Percentiles rank a stretch among this genome's conserved stretches.
These are phyloP conservation scores for Saccharum hybrid DNA, from an alignment of 202 grass and related monocot species.

Conservation along the genomic window DNA sequence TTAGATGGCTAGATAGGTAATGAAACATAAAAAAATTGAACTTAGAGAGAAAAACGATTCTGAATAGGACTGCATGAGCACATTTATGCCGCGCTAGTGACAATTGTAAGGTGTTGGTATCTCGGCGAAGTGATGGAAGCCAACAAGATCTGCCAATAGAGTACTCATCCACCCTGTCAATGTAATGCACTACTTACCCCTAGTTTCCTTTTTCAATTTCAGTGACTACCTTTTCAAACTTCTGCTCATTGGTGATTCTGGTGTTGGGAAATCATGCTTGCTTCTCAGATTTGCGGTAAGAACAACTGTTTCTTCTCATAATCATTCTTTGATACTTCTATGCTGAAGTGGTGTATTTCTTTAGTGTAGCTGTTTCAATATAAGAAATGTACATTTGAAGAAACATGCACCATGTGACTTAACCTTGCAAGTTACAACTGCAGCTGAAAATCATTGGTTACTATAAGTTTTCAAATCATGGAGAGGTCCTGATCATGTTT, in stretches of 20 bases:
- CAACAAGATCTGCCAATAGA: background rate
- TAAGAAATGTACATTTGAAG: background rate
- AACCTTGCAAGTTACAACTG: background rate
- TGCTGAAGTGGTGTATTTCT: background rate
- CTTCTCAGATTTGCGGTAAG: constrained; percentile 71
- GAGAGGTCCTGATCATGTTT: background rate
- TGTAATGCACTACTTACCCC: constrained; percentile 9
- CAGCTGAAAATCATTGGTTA: background rate
- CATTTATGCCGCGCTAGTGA: background rate
- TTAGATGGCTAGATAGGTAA: background rate
- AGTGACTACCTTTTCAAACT: constrained; percentile 76
- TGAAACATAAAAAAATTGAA: no score
- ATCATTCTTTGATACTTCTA: background rate
- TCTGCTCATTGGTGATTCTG: constrained; percentile 68
- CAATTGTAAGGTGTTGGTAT: background rate
- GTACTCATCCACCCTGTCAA: background rate
- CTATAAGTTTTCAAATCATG: background rate
- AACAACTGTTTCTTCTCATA: background rate
- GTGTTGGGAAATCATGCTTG: constrained; percentile 68
- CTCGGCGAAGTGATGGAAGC: background rate
- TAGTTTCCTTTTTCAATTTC: constrained; percentile 40
- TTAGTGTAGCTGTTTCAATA: background rate
- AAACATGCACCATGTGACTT: background rate
- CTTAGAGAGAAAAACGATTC: no score
- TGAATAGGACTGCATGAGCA: no score